These are phyloP conservation scores for Byssochlamys sp. DNA, from an alignment of 2,329 filamentous ascomycete species.

Conservation along the genomic window DNA sequence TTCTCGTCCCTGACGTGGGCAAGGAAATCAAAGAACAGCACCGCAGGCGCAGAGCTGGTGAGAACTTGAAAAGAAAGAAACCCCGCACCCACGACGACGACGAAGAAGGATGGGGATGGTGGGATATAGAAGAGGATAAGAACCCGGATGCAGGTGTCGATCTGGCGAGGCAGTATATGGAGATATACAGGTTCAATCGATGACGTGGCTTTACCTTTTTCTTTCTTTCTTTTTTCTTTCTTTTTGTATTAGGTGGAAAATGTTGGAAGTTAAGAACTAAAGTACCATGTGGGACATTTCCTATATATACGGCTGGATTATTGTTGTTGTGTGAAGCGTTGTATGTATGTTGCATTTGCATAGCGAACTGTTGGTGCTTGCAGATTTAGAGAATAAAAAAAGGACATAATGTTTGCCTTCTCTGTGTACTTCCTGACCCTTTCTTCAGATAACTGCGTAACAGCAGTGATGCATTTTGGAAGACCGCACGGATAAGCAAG, in stretches of 20 bases:
- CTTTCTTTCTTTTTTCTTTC: background rate
- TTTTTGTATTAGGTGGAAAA: no score
- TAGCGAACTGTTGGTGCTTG: background rate
- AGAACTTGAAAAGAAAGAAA: conserved; percentile 8
- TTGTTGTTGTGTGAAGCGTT: background rate
- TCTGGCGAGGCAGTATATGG: conserved; percentile 37
- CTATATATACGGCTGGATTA: background rate
- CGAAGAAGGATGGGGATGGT: conserved; percentile 7
- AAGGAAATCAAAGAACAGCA: conserved; percentile 27
- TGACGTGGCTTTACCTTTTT: conserved; percentile 8
- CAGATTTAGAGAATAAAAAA: no score
- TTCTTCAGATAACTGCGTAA: no score
- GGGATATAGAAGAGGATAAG: conserved; percentile 18
- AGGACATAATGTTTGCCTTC: no score
- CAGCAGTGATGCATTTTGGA: no score
- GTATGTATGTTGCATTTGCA: background rate
- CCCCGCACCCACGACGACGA: conserved; percentile 8
- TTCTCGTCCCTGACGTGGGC: conserved; percentile 32
- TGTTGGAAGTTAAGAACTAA: background rate
- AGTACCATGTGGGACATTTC: background rate
- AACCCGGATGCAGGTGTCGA: conserved; percentile 30
- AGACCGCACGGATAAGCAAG: background rate
- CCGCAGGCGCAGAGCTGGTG: conserved; percentile 1
- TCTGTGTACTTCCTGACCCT: no score
- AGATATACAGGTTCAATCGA: conserved; percentile 35